phyloP scores from a whole-genome alignment of 768 basidiomycete species.

The Clavulina sp. region DNA sequence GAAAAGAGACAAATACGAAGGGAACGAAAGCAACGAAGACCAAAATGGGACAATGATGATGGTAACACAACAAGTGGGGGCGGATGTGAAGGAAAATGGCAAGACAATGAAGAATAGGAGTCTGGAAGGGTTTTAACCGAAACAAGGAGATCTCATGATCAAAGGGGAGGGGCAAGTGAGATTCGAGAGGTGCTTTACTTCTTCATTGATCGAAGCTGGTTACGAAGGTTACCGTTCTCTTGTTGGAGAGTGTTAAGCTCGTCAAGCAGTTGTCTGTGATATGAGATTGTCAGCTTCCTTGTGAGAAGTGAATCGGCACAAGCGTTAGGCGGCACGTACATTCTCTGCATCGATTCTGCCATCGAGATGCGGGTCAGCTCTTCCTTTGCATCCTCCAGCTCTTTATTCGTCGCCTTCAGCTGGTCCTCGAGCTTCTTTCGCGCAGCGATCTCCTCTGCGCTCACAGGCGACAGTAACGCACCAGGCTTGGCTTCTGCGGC shows the following conservation, averaged over 20 bases:
- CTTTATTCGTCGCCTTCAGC: conserved; percentile 39
- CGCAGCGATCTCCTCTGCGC: conserved; percentile 17
- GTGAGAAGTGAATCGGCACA: not conserved
- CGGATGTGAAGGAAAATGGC: no score
- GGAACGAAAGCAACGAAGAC: no score
- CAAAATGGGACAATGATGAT: no score
- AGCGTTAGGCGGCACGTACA: conserved; percentile 23
- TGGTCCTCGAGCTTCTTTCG: conserved; percentile 50
- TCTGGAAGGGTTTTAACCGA: no score
- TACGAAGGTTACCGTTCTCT: conserved; percentile 53
- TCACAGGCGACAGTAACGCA: conserved; percentile 19
- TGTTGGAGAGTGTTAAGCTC: conserved; percentile 72
- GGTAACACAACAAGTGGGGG: no score
- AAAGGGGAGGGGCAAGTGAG: no score
- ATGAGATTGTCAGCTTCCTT: not conserved
- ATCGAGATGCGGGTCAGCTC: conserved; percentile 50
- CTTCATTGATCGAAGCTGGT: conserved; percentile 49
- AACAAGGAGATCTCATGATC: no score
- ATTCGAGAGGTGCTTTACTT: no score
- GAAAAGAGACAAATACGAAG: no score
- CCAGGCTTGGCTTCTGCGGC: conserved; percentile 33
- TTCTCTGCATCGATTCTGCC: conserved; percentile 64
- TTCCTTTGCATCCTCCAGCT: conserved; percentile 44
- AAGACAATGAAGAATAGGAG: no score
- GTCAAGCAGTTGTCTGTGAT: conserved; percentile 38